These are phyloP conservation scores for Cladophialophora yegresii DNA, from an alignment of 2,329 filamentous ascomycete genomes.

Conservation along the genomic window DNA sequence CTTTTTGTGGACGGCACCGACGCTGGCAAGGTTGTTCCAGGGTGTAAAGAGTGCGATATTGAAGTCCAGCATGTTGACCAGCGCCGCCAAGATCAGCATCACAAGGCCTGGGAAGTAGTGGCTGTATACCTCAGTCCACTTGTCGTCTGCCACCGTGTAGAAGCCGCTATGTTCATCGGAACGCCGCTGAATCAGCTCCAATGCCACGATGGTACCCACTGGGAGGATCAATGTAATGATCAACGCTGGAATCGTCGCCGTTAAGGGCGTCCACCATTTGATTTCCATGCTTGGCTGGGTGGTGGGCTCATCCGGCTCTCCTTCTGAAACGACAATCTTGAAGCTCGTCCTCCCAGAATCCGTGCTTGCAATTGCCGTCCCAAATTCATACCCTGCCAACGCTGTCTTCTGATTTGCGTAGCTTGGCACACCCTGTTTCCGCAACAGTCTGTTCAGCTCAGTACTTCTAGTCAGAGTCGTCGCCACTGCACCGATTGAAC, in stretches of 20 bases:
- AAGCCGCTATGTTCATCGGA: constrained; percentile 39
- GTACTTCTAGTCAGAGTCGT: constrained; percentile 33
- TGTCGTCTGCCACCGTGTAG: constrained; percentile 30
- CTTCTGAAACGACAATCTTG: constrained; percentile 36
- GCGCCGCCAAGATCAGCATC: constrained; percentile 32
- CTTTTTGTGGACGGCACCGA: constrained; percentile 28
- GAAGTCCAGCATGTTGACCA: constrained; percentile 37
- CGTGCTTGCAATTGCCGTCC: constrained; percentile 34
- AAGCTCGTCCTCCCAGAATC: constrained; percentile 31
- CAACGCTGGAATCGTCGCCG: constrained; percentile 28
- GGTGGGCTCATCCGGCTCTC: constrained; percentile 19
- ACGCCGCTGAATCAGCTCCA: constrained; percentile 32
- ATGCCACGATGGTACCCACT: constrained; percentile 31
- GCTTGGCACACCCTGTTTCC: constrained; percentile 27
- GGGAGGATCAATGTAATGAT: constrained; percentile 34
- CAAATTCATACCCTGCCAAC: constrained; percentile 35
- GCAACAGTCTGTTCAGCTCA: constrained; percentile 34
- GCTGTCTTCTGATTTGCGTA: constrained; percentile 30
- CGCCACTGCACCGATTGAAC: constrained; percentile 33
- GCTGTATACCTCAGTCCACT: constrained; percentile 37
- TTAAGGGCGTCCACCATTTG: constrained; percentile 35
- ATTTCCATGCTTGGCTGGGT: constrained; percentile 21
- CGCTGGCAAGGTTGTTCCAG: constrained; percentile 29
- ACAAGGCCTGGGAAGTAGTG: constrained; percentile 40
- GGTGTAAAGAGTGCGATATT: constrained; percentile 35